Percentiles rank a stretch among this genome's conserved stretches.
phyloP scores from a whole-genome alignment of 2,329 filamentous ascomycete species.

The Elsinoe perseae region DNA sequence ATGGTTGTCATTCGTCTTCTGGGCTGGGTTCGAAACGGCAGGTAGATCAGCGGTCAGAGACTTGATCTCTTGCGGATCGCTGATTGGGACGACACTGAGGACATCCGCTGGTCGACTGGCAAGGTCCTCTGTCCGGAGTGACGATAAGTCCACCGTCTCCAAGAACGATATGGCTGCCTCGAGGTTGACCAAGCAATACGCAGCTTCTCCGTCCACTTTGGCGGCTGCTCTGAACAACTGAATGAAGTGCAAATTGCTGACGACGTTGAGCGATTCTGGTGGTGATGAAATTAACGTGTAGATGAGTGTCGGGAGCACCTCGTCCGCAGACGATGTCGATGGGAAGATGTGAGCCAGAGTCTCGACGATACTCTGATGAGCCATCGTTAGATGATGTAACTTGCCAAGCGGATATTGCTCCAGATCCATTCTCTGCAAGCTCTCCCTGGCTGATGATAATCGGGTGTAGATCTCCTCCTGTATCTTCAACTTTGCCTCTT shows the following conservation, averaged over 20 bases:
- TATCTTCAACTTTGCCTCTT: slow-evolving; percentile 32
- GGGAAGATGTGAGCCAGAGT: slow-evolving; percentile 60
- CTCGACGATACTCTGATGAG: slow-evolving; percentile 92
- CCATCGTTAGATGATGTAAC: slow-evolving; percentile 75
- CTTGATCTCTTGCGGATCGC: not conserved
- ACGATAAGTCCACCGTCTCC: slow-evolving; percentile 89
- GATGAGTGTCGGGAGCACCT: slow-evolving; percentile 93
- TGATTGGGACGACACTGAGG: not conserved
- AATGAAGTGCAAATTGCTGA: slow-evolving; percentile 93
- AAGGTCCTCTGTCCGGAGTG: slow-evolving; percentile 68
- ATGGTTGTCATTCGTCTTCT: slow-evolving; percentile 4
- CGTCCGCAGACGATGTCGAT: slow-evolving; percentile 82
- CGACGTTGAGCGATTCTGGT: slow-evolving; percentile 75
- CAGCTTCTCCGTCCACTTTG: slow-evolving; percentile 86
- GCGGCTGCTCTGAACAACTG: slow-evolving; percentile 79
- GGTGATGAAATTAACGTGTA: slow-evolving; percentile 89
- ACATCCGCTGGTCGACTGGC: not conserved
- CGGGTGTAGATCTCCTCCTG: slow-evolving; percentile 58
- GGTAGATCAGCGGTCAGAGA: slow-evolving; percentile 14
- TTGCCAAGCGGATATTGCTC: slow-evolving; percentile 86
- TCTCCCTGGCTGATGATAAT: slow-evolving; percentile 58
- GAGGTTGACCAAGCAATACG: slow-evolving; percentile 92
- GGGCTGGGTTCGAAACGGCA: slow-evolving; percentile 12
- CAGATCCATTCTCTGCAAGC: slow-evolving; percentile 74
- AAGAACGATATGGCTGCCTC: slow-evolving; percentile 92